Evolutionary conservation across 352 stramenopile genomes (phyloP).

Genomic region (Phytophthora constricta): DNA sequence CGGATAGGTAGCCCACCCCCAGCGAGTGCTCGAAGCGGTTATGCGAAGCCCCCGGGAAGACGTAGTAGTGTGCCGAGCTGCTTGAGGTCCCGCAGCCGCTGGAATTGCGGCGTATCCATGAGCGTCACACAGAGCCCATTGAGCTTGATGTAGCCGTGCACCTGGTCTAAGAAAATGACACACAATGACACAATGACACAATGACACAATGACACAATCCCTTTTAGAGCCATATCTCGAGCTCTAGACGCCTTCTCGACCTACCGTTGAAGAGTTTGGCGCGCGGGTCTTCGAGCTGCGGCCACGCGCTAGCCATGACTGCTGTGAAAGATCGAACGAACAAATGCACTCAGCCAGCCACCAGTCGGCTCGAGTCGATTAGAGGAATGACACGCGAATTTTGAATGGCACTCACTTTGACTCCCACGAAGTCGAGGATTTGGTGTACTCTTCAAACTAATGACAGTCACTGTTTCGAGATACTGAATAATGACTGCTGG

Average conservation of each 20-base stretch:
- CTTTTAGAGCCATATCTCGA: too few relatives aligned
- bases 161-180: constrained; percentile 54
- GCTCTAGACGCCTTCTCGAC: not conserved
- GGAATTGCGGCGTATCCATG: constrained; percentile 94
- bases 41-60: constrained; percentile 90
- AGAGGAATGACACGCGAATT: too few relatives aligned
- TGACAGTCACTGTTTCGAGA: too few relatives aligned
- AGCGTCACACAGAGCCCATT: constrained; percentile 81
- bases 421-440: too few relatives aligned
- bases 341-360: too few relatives aligned
- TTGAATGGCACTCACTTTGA: too few relatives aligned
- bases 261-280: constrained; percentile 77
- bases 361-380: too few relatives aligned
- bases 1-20: constrained; percentile 94
- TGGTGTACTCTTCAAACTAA: too few relatives aligned
- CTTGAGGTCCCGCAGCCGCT: constrained; percentile 94
- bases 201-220: not conserved
- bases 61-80: constrained; percentile 93
- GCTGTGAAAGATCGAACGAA: not conserved
- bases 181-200: constrained; percentile 10
- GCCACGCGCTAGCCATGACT: constrained; percentile 29
- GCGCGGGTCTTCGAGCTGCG: constrained; percentile 31
- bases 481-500: too few relatives aligned
- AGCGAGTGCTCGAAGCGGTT: constrained; percentile 97
- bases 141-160: constrained; percentile 85